Evolutionary conservation across 768 basidiomycete species (phyloP), one percentile per base, ranked within the genome.

Genomic region (Boletus barrowsii): DNA sequence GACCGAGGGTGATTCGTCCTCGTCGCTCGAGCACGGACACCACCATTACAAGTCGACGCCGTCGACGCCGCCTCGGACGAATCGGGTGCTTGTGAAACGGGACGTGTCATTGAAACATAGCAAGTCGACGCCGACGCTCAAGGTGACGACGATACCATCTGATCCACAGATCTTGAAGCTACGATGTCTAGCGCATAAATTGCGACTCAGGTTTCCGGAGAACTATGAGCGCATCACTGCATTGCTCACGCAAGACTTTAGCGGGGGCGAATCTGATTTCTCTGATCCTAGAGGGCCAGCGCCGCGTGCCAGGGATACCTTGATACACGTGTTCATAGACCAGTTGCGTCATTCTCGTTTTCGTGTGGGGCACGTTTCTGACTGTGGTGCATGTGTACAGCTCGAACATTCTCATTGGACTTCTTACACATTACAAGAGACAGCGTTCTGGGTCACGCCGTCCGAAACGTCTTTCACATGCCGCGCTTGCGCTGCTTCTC

Each of bases 391-490:
- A n/a, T 29, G 36, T 45, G 0, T 29, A 44, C 61, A 93, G 91
- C 60, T 93, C 91, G 15, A 94, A 94, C 66, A 93, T 94, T 57
- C 80, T 93, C 43, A 85, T 94, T 56, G 91, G 91, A 33, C 79
- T 93, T 51, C 68, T 93, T n/a, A 81, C 78, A 29, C 83, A 87
- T 68, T 69, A 88, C 48, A 84, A 83, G 66, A 82, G 79, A 51
- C 76, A 81, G 57, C 74, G 70, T 59, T 75, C 59, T 35, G 57
- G 39, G 59, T 60, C 75, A 68, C 63, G 70, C 69, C 60, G 74
- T 65, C 65, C 63, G 63, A 73, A 72, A 56, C 84, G 83, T 57
- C 71, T 95, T 20, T 93, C 88, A 47, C 90, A 94, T 68, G 78
- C 85, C 4, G 87, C 88, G 6, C 77, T 94, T 32, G 79, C 84